These are phyloP conservation scores for Cornus kousa DNA, from an alignment of 148 eudicot species.

Conservation along the genomic window DNA sequence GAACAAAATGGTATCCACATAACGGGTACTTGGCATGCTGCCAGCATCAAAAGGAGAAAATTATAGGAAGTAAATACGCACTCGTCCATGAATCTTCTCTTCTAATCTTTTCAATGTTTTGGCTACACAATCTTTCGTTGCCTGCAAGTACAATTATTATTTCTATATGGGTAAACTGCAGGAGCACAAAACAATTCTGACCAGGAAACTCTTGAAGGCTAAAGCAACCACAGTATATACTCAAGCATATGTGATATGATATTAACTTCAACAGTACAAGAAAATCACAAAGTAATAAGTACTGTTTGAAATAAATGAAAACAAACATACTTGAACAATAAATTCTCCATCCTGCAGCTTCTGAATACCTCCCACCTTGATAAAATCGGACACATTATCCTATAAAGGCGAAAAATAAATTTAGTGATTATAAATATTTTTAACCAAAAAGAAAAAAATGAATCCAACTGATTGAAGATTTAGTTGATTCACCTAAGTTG, in stretches of 20 bases:
- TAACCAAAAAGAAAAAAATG: too few species aligned
- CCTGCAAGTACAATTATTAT: conserved; percentile 41
- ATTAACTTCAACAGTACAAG: neutral
- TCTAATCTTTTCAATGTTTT: conserved; percentile 89
- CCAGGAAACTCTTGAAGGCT: neutral
- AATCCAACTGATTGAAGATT: neutral
- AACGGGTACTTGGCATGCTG: neutral
- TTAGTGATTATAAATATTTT: neutral
- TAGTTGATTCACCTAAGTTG: too few species aligned
- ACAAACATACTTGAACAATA: conserved; percentile 61
- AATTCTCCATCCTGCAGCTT: conserved; percentile 88
- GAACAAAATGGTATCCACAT: neutral
- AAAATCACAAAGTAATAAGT: neutral
- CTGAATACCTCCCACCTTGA: conserved; percentile 80
- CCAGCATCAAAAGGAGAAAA: neutral
- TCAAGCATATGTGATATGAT: neutral
- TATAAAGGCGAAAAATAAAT: conserved; percentile 14
- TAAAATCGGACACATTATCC: conserved; percentile 89
- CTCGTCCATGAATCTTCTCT: conserved; percentile 91
- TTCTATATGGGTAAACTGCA: neutral
- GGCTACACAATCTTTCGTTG: conserved; percentile 86
- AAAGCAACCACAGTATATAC: neutral
- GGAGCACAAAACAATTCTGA: conserved; percentile 9
- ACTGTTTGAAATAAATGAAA: neutral
- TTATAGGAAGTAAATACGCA: conserved; percentile 30